These are phyloP conservation scores for Trichosporon coremiiforme DNA, from an alignment of 1,284 basidiomycete species.

Conservation along the genomic window DNA sequence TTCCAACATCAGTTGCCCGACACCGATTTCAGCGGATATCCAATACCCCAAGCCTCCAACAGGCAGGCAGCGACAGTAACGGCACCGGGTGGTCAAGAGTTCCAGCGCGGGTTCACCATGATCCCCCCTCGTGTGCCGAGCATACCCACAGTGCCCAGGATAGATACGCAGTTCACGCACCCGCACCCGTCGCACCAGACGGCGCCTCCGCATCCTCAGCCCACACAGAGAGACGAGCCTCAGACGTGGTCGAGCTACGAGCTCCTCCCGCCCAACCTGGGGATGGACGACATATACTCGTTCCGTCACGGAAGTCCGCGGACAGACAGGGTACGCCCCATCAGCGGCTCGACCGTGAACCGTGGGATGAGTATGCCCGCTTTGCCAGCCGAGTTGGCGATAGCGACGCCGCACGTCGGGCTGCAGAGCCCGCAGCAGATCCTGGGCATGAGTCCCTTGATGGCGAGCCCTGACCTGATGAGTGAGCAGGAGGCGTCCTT, in stretches of 20 bases:
- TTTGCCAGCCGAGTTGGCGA: neutral
- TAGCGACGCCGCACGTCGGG: neutral
- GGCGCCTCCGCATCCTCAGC: neutral
- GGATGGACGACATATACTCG: neutral
- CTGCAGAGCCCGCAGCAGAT: slow-evolving; percentile 3
- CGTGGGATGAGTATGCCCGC: neutral
- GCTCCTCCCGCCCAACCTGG: neutral
- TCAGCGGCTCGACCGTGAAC: neutral
- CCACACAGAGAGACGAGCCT: neutral
- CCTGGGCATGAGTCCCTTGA: neutral
- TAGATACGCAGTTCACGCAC: neutral
- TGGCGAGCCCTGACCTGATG: neutral
- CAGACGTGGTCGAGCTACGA: slow-evolving; percentile 5
- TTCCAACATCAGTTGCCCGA: too few relatives aligned
- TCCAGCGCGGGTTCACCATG: slow-evolving; percentile 1
- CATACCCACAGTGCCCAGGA: neutral
- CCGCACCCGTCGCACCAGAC: neutral
- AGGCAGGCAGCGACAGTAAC: neutral
- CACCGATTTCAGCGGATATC: too few relatives aligned
- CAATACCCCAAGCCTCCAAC: neutral
- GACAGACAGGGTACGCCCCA: neutral
- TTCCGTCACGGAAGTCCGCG: neutral
- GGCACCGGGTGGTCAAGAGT: neutral
- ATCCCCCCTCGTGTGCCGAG: neutral
- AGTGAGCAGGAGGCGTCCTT: neutral